Percentiles rank a stretch among this genome's conserved stretches.
Evolutionary conservation across 1,139 yeast species (phyloP).

Genomic region (Yamadazyma dendronema): DNA sequence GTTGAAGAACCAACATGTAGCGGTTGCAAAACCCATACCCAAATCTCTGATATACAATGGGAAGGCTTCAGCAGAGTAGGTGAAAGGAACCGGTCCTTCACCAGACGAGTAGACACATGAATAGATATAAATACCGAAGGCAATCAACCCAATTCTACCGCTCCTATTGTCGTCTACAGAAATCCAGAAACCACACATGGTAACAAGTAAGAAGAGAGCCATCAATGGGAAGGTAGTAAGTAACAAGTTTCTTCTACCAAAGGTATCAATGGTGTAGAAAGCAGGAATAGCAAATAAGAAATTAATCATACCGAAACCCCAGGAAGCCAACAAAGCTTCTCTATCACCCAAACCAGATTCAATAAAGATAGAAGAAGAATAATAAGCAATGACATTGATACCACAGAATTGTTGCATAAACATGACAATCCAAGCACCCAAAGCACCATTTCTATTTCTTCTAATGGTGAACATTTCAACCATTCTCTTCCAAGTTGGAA

Average conservation of each 20-base stretch:
- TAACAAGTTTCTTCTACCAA: conserved; percentile 72
- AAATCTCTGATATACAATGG: conserved; percentile 81
- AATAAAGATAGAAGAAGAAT: conserved; percentile 70
- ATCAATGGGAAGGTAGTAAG: conserved; percentile 75
- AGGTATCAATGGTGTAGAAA: conserved; percentile 73
- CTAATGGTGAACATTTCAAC: conserved; percentile 63
- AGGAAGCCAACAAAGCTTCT: conserved; percentile 70
- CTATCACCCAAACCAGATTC: conserved; percentile 63
- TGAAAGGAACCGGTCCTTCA: conserved; percentile 90
- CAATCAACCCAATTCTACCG: conserved; percentile 64
- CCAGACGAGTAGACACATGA: conserved; percentile 78
- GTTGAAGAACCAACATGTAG: conserved; percentile 85
- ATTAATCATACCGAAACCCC: conserved; percentile 85
- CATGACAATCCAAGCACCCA: conserved; percentile 81
- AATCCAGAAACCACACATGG: conserved; percentile 79
- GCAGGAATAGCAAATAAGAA: conserved; percentile 85
- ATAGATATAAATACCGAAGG: conserved; percentile 72
- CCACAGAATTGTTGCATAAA: conserved; percentile 95
- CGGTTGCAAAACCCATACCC: conserved; percentile 84
- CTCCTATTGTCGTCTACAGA: conserved; percentile 33
- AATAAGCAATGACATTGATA: conserved; percentile 83
- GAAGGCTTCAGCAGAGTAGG: conserved; percentile 82
- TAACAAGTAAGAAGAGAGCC: conserved; percentile 62
- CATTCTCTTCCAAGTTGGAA: conserved; percentile 52
- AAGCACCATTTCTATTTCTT: conserved; percentile 79